Evolutionary conservation across 192 early-diverging fungal species (phyloP), one percentile per base, ranked within the genome.

Genomic region (Backusella westeae): DNA sequence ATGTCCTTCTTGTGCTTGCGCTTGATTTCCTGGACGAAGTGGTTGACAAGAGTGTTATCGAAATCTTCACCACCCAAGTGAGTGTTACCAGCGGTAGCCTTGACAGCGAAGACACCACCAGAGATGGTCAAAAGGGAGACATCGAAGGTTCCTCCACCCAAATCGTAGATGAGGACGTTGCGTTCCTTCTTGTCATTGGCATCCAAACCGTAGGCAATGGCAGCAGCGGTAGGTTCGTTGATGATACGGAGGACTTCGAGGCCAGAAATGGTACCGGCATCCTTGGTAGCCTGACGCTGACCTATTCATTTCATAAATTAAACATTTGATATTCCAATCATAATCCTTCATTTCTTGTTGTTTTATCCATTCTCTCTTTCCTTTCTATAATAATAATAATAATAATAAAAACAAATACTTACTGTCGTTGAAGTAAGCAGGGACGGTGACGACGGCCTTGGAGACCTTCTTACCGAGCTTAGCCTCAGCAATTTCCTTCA

Each of bases 51-150:
- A 77, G 93, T 90, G 93, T 97, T 94, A 88, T 98, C 97, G 84
- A 98, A 98, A 88, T 98, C 97, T 86, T 99, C 97, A 84, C 97
- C 97, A 82, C 97, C 97, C 84, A 97, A 87, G 77, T 97, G 95
- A 67, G 97, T 97, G 90, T 99, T 96, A 87, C 97, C 97, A 79
- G 93, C 93, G 78, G 96, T 98, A 56, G 97, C 91, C 79, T 96
- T 86, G 67, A 99, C 96, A 79, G 96, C 96, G 82, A 98, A 99
- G 77, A 99, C 94, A 85, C 97, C 96, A 82, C 96, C 94, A 76
- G 96, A 94, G 72, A 98, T 96, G 73, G 95, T 93, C 78, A 98
- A 86, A 69, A 98, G 89, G 39, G 96, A 98, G n/a, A 99, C 96
- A 92, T 99, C 96, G 80, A 98, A 97, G 85, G 96, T 93, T 90